Evolutionary conservation across 163 green algal species (phyloP).

Genomic region (Chloromonas sp.): DNA sequence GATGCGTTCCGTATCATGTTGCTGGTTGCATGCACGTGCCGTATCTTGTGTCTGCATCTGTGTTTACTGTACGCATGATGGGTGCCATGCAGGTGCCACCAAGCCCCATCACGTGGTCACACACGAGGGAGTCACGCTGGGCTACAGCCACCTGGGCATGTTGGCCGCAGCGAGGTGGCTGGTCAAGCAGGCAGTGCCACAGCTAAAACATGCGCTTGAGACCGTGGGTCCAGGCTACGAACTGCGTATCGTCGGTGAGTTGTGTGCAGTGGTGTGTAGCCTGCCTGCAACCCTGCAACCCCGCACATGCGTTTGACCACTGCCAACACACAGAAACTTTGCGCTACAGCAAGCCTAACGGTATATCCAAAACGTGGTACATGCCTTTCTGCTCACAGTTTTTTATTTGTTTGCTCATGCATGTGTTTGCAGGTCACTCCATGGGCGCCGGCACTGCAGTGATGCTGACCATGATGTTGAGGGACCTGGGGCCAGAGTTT

Average conservation of each 20-base stretch:
- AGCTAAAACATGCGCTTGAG: conserved; percentile 44
- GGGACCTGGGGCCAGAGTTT: conserved; percentile 36
- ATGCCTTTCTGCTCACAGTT: neutral
- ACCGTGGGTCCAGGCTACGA: conserved; percentile 39
- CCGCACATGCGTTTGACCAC: neutral
- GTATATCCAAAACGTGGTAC: neutral
- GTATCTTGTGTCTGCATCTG: too few relatives aligned
- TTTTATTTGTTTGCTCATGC: neutral
- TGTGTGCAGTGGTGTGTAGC: neutral
- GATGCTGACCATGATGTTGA: conserved; percentile 83
- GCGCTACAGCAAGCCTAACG: neutral
- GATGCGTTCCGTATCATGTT: too few relatives aligned
- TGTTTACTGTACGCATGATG: too few relatives aligned
- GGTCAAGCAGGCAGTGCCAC: conserved; percentile 32
- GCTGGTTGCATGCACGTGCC: too few relatives aligned
- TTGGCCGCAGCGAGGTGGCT: conserved; percentile 80
- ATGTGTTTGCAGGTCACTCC: conserved; percentile 54
- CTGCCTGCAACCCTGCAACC: neutral
- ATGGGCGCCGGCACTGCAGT: conserved; percentile 77
- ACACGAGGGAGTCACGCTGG: conserved; percentile 63
- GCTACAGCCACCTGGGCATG: conserved; percentile 82
- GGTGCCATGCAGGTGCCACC: conserved; percentile 35
- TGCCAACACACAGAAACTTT: neutral
- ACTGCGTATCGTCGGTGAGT: conserved; percentile 30
- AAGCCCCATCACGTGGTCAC: conserved; percentile 80